These are phyloP conservation scores for Tulasnella sp. DNA, from an alignment of 768 basidiomycete genomes.

Conservation along the genomic window DNA sequence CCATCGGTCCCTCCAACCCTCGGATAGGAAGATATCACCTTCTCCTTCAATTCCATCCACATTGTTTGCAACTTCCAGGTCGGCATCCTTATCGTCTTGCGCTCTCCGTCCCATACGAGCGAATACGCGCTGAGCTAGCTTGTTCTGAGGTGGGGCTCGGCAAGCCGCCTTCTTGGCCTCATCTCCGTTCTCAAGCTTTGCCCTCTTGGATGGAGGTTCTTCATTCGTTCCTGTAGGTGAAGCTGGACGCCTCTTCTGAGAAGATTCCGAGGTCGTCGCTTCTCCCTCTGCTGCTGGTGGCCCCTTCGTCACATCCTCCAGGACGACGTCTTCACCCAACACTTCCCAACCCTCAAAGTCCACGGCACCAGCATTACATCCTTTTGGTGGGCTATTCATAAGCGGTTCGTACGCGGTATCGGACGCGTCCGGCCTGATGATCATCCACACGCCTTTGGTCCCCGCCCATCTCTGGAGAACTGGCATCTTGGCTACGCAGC, in stretches of 20 bases:
- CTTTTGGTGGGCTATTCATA: too few species aligned
- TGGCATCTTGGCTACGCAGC: slow-evolving; percentile 48
- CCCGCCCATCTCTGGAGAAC: slow-evolving; percentile 54
- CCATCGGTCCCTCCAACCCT: slow-evolving; percentile 69
- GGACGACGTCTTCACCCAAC: neutral
- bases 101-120: slow-evolving; percentile 17
- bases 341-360: slow-evolving; percentile 20
- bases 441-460: slow-evolving; percentile 53
- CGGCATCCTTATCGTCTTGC: neutral
- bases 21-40: slow-evolving; percentile 66
- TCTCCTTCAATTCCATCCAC: slow-evolving; percentile 33
- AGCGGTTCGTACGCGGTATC: slow-evolving; percentile 21
- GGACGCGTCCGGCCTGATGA: slow-evolving; percentile 41
- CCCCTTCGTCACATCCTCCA: slow-evolving; percentile 21
- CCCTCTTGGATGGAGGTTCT: slow-evolving; percentile 34
- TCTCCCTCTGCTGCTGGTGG: slow-evolving; percentile 13
- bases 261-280: neutral
- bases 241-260: neutral
- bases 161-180: slow-evolving; percentile 30
- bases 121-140: slow-evolving; percentile 37
- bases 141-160: slow-evolving; percentile 43
- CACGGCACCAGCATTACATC: slow-evolving; percentile 18
- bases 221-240: slow-evolving; percentile 25
- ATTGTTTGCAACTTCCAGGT: neutral
- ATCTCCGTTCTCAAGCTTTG: slow-evolving; percentile 26